Conservation (phyloP, 768 basidiomycete genomes). For the Amanita pallidorosea region DNA sequence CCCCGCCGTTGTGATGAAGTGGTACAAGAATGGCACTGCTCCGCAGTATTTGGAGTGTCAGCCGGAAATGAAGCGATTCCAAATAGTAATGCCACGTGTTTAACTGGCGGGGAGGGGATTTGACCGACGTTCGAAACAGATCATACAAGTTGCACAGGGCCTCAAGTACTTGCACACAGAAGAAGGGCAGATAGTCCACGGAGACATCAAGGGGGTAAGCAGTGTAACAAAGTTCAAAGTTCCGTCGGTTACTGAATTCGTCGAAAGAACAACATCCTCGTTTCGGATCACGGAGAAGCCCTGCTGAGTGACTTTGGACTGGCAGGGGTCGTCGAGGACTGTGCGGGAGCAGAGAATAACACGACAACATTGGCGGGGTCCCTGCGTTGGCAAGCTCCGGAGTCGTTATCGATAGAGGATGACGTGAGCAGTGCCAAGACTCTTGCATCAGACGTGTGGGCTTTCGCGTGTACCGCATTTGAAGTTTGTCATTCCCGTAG, state of each 20-base stretch:
- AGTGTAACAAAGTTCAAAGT: background rate
- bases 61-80: constrained; percentile 8
- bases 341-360: constrained; percentile 13
- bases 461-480: constrained; percentile 20
- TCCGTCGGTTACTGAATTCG: background rate
- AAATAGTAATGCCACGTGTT: constrained; percentile 9
- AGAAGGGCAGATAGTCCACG: constrained; percentile 24
- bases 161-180: constrained; percentile 24
- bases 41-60: constrained; percentile 12
- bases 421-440: constrained; percentile 6
- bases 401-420: constrained; percentile 13
- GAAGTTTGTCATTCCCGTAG: constrained; percentile 12
- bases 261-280: constrained; percentile 25
- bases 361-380: constrained; percentile 14
- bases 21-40: constrained; percentile 23
- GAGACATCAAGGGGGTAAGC: constrained; percentile 32
- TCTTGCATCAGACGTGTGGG: constrained; percentile 18
- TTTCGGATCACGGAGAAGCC: constrained; percentile 19
- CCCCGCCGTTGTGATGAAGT: constrained; percentile 28
- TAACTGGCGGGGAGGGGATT: background rate
- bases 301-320: constrained; percentile 23
- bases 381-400: constrained; percentile 21
- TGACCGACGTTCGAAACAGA: constrained; percentile 12
- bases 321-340: constrained; percentile 18
- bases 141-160: constrained; percentile 25